Evolutionary conservation across 148 eudicot genomes (phyloP), one percentile per base, ranked within the genome.

Genomic region (Chenopodium quinoa): DNA sequence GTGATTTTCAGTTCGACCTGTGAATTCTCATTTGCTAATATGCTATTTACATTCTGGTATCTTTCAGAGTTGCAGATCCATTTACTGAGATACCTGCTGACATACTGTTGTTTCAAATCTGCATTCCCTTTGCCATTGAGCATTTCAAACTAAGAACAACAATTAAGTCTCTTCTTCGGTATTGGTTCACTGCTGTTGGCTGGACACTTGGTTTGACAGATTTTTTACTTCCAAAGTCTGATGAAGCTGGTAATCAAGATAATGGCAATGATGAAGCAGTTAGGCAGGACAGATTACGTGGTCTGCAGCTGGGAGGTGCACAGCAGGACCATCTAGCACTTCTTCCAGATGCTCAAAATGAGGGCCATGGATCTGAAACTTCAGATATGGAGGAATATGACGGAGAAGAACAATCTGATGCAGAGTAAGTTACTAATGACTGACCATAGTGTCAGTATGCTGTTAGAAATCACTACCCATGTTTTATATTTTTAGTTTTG

Each of bases 11-110:
- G 67, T 77, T 65, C 23, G 17, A 14, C 14, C 63, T 20, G 52
- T 25, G 4, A 54, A 14, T 27, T 52, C 10, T 31, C 23, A 73
- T 25, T 60, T 84, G 44, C 67, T 75, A 37, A 74, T 75, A 40
- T 81, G 69, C 10, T 34, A 8, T 32, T 32, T 9, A 20, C 10
- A 19, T 58, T 62, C 76, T 64, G 68, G 25, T 77, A 23, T 71
- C 60, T 81, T 92, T 89, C 97, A 95, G 99, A 23, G 93, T 95
- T 25, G 91, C 99, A 27, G 99, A 93, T 81, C 97, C 99, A 71
- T 95, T 95, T 81, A 95, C 99, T 32, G 99, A 95, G 85, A 93
- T 95, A 75, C 99, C 99, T 70, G 94, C 97, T 65, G 97, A 91
- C 80, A 93, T 95, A 92, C 97, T 95, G 75, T 87, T 95, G 67